Evolutionary conservation across 1,139 yeast genomes (phyloP).

Genomic region (Magnusiomyces sp.): DNA sequence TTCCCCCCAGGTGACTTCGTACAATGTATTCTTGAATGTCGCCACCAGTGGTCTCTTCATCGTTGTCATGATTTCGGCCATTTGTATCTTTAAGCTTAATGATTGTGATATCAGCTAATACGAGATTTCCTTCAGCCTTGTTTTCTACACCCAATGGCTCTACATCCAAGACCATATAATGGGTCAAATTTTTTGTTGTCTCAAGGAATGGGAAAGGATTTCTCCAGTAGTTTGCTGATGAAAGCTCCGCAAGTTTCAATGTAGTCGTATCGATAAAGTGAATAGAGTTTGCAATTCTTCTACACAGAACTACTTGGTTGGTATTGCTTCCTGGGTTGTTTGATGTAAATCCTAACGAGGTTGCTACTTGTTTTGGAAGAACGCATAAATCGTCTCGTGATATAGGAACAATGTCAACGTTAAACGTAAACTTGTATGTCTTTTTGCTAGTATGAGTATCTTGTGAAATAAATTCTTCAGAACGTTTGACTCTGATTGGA

Average conservation of each 20-base stretch:
- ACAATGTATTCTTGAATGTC: slow-evolving; percentile 77
- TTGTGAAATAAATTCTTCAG: slow-evolving; percentile 60
- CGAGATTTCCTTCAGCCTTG: slow-evolving; percentile 51
- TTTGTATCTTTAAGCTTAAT: slow-evolving; percentile 76
- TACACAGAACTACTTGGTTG: slow-evolving; percentile 52
- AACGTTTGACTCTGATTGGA: slow-evolving; percentile 48
- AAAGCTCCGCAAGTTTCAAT: slow-evolving; percentile 67
- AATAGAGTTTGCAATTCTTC: slow-evolving; percentile 68
- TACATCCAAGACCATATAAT: slow-evolving; percentile 85
- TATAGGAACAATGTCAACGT: slow-evolving; percentile 90
- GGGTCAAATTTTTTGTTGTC: slow-evolving; percentile 67
- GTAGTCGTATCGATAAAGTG: slow-evolving; percentile 80
- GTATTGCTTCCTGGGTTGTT: slow-evolving; percentile 28
- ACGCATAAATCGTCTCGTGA: slow-evolving; percentile 96
- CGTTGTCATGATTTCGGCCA: no score
- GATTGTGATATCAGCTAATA: slow-evolving; percentile 83
- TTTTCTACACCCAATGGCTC: slow-evolving; percentile 75
- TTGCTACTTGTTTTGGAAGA: slow-evolving; percentile 78
- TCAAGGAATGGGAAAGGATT: slow-evolving; percentile 68
- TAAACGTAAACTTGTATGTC: slow-evolving; percentile 79
- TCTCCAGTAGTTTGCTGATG: slow-evolving; percentile 73
- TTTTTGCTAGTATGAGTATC: slow-evolving; percentile 89
- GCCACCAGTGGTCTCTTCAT: slow-evolving; percentile 38
- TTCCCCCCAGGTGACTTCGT: slow-evolving; percentile 87
- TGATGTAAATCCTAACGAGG: slow-evolving; percentile 55